phyloP scores from a whole-genome alignment of 2,329 filamentous ascomycete genomes.

The Zelopaecilomyces penicillatus region DNA sequence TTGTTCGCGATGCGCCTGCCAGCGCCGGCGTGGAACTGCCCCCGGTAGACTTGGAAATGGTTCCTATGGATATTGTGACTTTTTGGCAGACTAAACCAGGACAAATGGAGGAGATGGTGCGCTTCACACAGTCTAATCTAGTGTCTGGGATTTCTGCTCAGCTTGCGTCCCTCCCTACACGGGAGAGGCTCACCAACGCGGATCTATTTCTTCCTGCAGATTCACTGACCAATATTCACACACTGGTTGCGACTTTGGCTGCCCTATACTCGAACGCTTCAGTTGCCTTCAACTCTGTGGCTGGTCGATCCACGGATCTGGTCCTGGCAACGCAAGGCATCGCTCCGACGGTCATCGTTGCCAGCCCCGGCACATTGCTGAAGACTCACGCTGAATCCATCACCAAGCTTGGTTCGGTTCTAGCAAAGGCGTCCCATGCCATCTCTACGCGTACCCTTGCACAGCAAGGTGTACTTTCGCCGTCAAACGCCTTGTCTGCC shows the following conservation, averaged over 20 bases:
- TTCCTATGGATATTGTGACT: slow-evolving; percentile 50
- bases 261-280: slow-evolving; percentile 81
- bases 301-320: slow-evolving; percentile 64
- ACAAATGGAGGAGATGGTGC: slow-evolving; percentile 59
- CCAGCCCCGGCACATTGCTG: slow-evolving; percentile 64
- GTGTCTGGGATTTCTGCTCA: slow-evolving; percentile 77
- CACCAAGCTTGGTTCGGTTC: slow-evolving; percentile 48
- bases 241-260: slow-evolving; percentile 69
- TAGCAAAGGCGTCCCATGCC: slow-evolving; percentile 62
- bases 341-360: slow-evolving; percentile 73
- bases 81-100: slow-evolving; percentile 55
- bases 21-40: slow-evolving; percentile 57
- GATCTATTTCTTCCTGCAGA: slow-evolving; percentile 85
- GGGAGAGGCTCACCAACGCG: slow-evolving; percentile 61
- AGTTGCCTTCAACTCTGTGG: slow-evolving; percentile 81
- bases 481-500: slow-evolving; percentile 40
- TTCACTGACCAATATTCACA: slow-evolving; percentile 69
- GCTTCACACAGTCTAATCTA: slow-evolving; percentile 78
- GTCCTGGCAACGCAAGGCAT: slow-evolving; percentile 63
- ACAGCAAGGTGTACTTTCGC: slow-evolving; percentile 62
- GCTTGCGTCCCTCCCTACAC: slow-evolving; percentile 64
- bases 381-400: slow-evolving; percentile 57
- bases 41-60: slow-evolving; percentile 44
- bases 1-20: slow-evolving; percentile 62
- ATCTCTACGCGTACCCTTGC: slow-evolving; percentile 62